Evolutionary conservation across 2,329 filamentous ascomycete species (phyloP), one percentile per base, ranked within the genome.

Genomic region (Thermomyces lanuginosus): DNA sequence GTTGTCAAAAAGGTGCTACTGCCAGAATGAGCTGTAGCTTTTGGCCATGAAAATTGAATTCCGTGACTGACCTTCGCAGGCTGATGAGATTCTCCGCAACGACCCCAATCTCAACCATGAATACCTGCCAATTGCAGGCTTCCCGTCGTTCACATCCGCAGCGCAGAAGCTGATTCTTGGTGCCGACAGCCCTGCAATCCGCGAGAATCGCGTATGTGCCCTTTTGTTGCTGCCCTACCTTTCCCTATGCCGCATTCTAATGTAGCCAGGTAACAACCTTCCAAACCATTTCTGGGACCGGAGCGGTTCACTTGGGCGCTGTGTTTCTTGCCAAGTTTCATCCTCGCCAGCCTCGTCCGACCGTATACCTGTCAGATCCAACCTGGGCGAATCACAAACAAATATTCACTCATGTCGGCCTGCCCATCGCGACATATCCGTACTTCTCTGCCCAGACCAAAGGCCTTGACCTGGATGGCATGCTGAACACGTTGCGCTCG

Each of bases 361-460:
- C 74, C 33, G 71, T 91, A 58, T 93, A 92, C 66, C 66, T 95
- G 54, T 92, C 83, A 46, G 79, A 78, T 55, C 89, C 89, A 28
- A 98, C 89, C 35, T 98, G 89, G 89, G 83, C 79, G 41, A 98
- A 98, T 63, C 89, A 98, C 72, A 76, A 91, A 62, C 89, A 95
- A 58, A 93, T 98, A 65, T 92, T 98, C 63, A 70, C 65, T 56
- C 95, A 95, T 50, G 83, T 93, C 48, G 66, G 69, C 42, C 64
- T 95, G 16, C 61, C 71, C 17, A 70, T 82, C 43, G 75, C 75
- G 41, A 71, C 71, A 39, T 98, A 98, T 61, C 89, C 86, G 26
- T 98, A 98, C 66, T 98, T 92, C 62, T 76, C 74, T 53, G 72
- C 81, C 51, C 53, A 78, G 49, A 92, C 84, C 39, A 84, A 82